Evolutionary conservation across 2,329 filamentous ascomycete genomes (phyloP).

Genomic region (Fusarium sp.): DNA sequence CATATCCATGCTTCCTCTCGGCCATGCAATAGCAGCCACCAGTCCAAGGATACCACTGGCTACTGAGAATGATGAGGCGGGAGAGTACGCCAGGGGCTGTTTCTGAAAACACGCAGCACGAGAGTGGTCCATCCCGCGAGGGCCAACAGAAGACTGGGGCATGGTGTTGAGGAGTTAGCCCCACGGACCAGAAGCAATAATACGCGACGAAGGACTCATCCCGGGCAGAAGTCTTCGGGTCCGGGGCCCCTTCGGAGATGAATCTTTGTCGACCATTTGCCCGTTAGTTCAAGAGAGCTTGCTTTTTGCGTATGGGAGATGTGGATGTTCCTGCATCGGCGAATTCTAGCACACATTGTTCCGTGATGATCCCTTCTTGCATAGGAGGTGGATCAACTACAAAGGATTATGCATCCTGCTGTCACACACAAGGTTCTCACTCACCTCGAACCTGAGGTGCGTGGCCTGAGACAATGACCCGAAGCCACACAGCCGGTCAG

Average conservation of each 20-base stretch:
- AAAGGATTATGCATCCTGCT: not conserved
- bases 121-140: not conserved
- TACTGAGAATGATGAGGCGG: not conserved
- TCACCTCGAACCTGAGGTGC: not conserved
- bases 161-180: constrained; percentile 2
- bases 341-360: not conserved
- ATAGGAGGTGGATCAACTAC: constrained; percentile 4
- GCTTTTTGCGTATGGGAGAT: constrained; percentile 6
- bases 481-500: not conserved
- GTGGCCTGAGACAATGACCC: constrained; percentile 11
- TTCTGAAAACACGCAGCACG: not conserved
- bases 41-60: constrained; percentile 18
- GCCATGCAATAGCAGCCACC: constrained; percentile 8
- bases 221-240: not conserved
- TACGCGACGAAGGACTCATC: not conserved
- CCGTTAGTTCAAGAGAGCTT: not conserved
- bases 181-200: constrained; percentile 8
- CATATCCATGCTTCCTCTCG: constrained; percentile 15
- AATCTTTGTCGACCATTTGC: not conserved
- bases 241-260: constrained; percentile 18
- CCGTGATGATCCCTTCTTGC: constrained; percentile 11
- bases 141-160: not conserved
- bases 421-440: not conserved
- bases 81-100: constrained; percentile 15
- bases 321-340: constrained; percentile 7